Percentiles rank a stretch among this genome's conserved stretches.
phyloP scores from a whole-genome alignment of 148 eudicot genomes.

The Persicaria tinctoria region DNA sequence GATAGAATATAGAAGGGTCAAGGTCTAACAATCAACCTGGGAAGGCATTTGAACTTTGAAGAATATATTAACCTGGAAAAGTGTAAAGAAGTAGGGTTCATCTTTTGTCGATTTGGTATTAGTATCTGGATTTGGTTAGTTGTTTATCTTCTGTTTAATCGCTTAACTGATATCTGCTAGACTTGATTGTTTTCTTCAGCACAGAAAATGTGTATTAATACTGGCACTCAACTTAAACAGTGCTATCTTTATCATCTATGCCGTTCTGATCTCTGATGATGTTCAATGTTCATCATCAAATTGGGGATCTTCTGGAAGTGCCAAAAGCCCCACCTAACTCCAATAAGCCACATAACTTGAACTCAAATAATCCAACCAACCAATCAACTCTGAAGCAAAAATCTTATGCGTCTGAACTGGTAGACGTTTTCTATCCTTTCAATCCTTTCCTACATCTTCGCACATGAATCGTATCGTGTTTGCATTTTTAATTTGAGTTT shows the following conservation, averaged over 20 bases:
- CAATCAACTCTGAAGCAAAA: too few species aligned
- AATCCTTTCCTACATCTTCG: neutral
- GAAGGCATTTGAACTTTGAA: neutral
- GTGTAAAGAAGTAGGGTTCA: conserved; percentile 14
- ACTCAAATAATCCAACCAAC: too few species aligned
- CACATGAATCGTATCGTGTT: neutral
- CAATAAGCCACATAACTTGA: too few species aligned
- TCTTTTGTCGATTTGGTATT: neutral
- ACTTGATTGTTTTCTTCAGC: neutral
- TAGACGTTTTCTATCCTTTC: neutral
- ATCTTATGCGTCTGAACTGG: too few species aligned
- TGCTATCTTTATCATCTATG: neutral
- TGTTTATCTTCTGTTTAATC: conserved; percentile 9
- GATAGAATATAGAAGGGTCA: neutral
- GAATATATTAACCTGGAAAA: conserved; percentile 10
- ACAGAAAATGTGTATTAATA: neutral
- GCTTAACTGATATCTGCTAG: neutral
- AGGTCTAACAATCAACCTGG: neutral
- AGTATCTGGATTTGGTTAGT: conserved; percentile 12
- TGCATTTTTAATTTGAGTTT: neutral
- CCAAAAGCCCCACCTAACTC: too few species aligned
- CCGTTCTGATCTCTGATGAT: neutral
- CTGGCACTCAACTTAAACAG: neutral
- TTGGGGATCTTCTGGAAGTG: neutral
- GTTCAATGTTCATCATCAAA: neutral